Evolutionary conservation across 2,329 filamentous ascomycete species (phyloP).

Genomic region (Neoarthrinium moseri): DNA sequence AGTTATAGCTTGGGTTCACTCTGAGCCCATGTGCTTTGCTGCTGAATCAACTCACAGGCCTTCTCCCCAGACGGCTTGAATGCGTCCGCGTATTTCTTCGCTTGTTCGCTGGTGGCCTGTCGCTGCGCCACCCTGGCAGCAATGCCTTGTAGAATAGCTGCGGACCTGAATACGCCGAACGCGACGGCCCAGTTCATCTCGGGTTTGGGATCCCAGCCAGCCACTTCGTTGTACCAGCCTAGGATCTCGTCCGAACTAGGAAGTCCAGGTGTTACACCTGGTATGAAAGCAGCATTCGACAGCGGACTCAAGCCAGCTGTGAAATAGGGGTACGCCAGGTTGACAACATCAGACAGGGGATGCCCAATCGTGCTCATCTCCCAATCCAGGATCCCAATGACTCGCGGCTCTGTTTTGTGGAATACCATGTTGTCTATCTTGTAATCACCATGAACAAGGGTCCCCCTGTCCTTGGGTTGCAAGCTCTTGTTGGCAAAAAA

Average conservation of each 20-base stretch:
- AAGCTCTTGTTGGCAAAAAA: constrained; percentile 70
- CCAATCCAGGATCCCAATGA: constrained; percentile 93
- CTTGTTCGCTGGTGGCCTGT: constrained; percentile 83
- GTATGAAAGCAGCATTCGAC: constrained; percentile 45
- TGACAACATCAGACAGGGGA: constrained; percentile 82
- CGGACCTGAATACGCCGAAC: constrained; percentile 57
- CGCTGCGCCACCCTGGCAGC: constrained; percentile 77
- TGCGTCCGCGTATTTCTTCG: constrained; percentile 48
- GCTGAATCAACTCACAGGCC: constrained; percentile 2
- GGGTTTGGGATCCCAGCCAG: constrained; percentile 66
- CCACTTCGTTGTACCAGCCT: constrained; percentile 41
- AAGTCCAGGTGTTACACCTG: constrained; percentile 63
- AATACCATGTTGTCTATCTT: constrained; percentile 88
- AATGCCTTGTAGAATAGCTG: constrained; percentile 75
- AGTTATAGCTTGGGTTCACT: constrained; percentile 1
- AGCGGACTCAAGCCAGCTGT: constrained; percentile 4
- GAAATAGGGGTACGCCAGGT: constrained; percentile 46
- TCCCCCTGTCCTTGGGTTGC: constrained; percentile 74
- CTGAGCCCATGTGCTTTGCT: not conserved
- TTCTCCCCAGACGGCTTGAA: constrained; percentile 6
- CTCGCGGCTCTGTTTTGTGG: constrained; percentile 79
- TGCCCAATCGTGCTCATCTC: constrained; percentile 97
- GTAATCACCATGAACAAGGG: constrained; percentile 87
- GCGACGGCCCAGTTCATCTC: constrained; percentile 59
- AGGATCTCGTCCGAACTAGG: constrained; percentile 40